Percentiles rank a stretch among this genome's conserved stretches.
Conservation (phyloP, 202 grass and related monocot genomes). For the Carex sylvatica region DNA sequence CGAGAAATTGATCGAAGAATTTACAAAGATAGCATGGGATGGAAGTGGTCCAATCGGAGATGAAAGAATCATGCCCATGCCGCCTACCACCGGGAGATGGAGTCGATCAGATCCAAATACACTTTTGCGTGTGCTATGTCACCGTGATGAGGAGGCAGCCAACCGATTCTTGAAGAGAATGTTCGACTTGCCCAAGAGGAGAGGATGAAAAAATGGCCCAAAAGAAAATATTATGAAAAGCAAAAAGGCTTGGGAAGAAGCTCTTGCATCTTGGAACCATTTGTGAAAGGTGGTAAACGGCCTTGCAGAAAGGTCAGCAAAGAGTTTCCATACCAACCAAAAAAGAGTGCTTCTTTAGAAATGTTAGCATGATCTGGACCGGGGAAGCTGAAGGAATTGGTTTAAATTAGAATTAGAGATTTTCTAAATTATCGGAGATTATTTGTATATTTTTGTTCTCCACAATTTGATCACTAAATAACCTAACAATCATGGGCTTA, state of each 20-base stretch:
- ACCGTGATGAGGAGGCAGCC: conserved; percentile 57
- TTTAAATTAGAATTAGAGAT: conserved; percentile 17
- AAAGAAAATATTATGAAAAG: conserved; percentile 16
- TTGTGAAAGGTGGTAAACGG: conserved; percentile 1
- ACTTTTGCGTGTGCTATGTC: conserved; percentile 53
- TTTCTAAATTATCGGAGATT: conserved; percentile 17
- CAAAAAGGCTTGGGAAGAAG: conserved; percentile 21
- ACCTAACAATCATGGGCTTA: conserved; percentile 10
- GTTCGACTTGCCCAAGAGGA: conserved; percentile 62
- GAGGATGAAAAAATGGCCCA: conserved; percentile 31
- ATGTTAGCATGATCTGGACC: conserved; percentile 16
- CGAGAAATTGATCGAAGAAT: conserved; percentile 47
- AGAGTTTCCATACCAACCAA: conserved; percentile 6
- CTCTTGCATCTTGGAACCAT: conserved; percentile 9
- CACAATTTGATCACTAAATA: conserved; percentile 22
- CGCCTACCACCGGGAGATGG: conserved; percentile 47
- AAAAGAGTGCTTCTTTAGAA: conserved; percentile 3
- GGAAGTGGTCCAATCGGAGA: conserved; percentile 22
- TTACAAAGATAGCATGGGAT: conserved; percentile 22
- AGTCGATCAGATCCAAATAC: conserved; percentile 50
- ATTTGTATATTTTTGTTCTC: conserved; percentile 9
- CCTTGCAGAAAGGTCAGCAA: conserved; percentile 15
- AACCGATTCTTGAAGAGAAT: conserved; percentile 57
- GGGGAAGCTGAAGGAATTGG: not conserved
- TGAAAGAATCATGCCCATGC: conserved; percentile 34